Percentiles rank a stretch among this genome's conserved stretches.
Evolutionary conservation across 108 stramenopile species (phyloP).

Genomic region (Mediolabrus comicus): DNA sequence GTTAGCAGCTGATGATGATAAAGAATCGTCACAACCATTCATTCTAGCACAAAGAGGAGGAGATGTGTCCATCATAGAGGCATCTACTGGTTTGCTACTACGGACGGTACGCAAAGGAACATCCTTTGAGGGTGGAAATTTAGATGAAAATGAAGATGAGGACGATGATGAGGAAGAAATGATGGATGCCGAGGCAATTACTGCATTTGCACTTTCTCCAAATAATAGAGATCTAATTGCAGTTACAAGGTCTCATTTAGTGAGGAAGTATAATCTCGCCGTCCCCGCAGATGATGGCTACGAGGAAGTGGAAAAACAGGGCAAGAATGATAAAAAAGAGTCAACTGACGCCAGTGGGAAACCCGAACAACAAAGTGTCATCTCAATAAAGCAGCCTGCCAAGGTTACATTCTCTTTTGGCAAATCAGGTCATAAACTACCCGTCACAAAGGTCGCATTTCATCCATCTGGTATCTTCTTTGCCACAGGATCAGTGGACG

Average conservation of each 20-base stretch:
- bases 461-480: constrained; percentile 78
- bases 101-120: constrained; percentile 45
- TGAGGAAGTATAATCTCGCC: constrained; percentile 64
- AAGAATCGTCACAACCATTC: constrained; percentile 32
- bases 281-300: constrained; percentile 4
- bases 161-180: constrained; percentile 75
- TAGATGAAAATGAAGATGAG: constrained; percentile 38
- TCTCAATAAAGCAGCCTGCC: constrained; percentile 34
- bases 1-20: neutral
- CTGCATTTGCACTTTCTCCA: constrained; percentile 63
- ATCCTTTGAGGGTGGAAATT: constrained; percentile 17
- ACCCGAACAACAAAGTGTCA: constrained; percentile 6
- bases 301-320: constrained; percentile 6
- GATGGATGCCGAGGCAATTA: constrained; percentile 78
- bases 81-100: constrained; percentile 50
- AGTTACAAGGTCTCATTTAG: constrained; percentile 61
- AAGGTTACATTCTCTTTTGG: constrained; percentile 61
- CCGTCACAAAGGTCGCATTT: constrained; percentile 68
- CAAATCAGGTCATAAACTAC: constrained; percentile 72
- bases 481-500: constrained; percentile 85
- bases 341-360: neutral
- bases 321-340: constrained; percentile 1
- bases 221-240: constrained; percentile 69
- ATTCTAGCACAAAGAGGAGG: constrained; percentile 76
- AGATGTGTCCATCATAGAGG: constrained; percentile 79